Evolutionary conservation across 768 basidiomycete species (phyloP).

Genomic region (Agrocybe praecox): DNA sequence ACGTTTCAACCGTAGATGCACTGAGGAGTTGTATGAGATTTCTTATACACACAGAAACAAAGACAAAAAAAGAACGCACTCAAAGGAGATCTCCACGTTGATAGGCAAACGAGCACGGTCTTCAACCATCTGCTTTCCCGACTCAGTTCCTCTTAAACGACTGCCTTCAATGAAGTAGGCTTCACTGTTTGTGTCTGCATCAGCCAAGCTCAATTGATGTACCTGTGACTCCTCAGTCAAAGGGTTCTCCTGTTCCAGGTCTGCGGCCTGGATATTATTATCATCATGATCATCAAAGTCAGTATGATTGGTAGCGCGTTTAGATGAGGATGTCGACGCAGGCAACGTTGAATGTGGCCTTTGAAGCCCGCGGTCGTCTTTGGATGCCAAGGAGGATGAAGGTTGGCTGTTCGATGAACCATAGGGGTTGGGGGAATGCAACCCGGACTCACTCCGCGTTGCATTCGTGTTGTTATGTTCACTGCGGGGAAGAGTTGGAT

Average conservation of each 20-base stretch:
- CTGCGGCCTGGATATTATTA: background rate
- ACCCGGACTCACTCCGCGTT: background rate
- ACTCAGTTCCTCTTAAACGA: background rate
- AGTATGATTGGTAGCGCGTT: background rate
- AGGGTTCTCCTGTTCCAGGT: background rate
- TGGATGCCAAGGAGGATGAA: constrained; percentile 3
- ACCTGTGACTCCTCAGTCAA: background rate
- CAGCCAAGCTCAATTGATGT: constrained; percentile 4
- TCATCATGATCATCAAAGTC: constrained; percentile 2
- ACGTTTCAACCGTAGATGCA: background rate
- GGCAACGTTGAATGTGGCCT: constrained; percentile 10
- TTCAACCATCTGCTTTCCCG: background rate
- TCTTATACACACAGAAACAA: background rate
- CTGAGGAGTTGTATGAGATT: background rate
- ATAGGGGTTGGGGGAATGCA: background rate
- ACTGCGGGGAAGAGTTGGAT: background rate
- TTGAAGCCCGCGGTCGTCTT: background rate
- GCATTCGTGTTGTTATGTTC: background rate
- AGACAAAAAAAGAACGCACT: background rate
- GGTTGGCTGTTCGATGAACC: background rate
- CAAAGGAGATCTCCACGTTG: background rate
- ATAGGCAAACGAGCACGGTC: background rate
- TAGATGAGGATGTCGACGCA: constrained; percentile 5
- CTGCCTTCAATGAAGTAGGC: background rate
- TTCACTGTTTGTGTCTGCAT: background rate